Percentiles rank a stretch among this genome's conserved stretches.
These are phyloP conservation scores for Fusarium incarnatum DNA, from an alignment of 2,329 filamentous ascomycete genomes.

Conservation along the genomic window DNA sequence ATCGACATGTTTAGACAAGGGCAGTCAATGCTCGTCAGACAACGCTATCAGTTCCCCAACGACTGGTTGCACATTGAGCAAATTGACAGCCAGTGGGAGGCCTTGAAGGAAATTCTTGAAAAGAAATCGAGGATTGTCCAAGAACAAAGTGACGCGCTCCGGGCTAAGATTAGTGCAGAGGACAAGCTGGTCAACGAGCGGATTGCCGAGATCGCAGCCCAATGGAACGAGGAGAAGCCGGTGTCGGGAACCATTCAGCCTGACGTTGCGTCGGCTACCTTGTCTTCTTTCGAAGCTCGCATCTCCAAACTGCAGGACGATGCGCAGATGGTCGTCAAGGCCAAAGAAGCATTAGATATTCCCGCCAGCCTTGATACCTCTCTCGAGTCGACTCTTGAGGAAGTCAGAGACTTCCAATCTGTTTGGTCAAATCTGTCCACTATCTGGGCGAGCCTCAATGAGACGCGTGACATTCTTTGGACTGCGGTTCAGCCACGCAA, in stretches of 20 bases:
- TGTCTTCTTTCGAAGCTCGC: slow-evolving; percentile 84
- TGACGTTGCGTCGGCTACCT: slow-evolving; percentile 84
- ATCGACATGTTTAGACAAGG: slow-evolving; percentile 96
- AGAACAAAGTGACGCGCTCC: slow-evolving; percentile 93
- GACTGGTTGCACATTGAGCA: slow-evolving; percentile 98
- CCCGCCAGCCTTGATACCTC: slow-evolving; percentile 82
- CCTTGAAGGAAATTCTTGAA: slow-evolving; percentile 89
- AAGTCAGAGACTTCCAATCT: slow-evolving; percentile 98
- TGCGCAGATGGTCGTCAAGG: slow-evolving; percentile 92
- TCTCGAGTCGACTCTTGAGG: slow-evolving; percentile 88
- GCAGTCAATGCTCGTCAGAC: slow-evolving; percentile 88
- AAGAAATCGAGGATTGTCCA: slow-evolving; percentile 96
- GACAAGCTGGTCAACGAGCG: slow-evolving; percentile 91
- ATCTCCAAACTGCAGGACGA: slow-evolving; percentile 89
- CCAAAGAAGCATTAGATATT: slow-evolving; percentile 95
- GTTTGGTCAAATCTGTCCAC: slow-evolving; percentile 96
- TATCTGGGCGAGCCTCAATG: slow-evolving; percentile 96
- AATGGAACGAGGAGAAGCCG: slow-evolving; percentile 97
- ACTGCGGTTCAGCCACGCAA: slow-evolving; percentile 95
- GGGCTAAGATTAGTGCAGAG: slow-evolving; percentile 94
- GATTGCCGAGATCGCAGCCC: slow-evolving; percentile 82
- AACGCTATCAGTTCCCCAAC: slow-evolving; percentile 91
- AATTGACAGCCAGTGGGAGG: slow-evolving; percentile 95
- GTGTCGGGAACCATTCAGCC: slow-evolving; percentile 95
- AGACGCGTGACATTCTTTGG: slow-evolving; percentile 93